Conservation (phyloP, 805 yeast genomes). For the Pichia phayaonensis region DNA sequence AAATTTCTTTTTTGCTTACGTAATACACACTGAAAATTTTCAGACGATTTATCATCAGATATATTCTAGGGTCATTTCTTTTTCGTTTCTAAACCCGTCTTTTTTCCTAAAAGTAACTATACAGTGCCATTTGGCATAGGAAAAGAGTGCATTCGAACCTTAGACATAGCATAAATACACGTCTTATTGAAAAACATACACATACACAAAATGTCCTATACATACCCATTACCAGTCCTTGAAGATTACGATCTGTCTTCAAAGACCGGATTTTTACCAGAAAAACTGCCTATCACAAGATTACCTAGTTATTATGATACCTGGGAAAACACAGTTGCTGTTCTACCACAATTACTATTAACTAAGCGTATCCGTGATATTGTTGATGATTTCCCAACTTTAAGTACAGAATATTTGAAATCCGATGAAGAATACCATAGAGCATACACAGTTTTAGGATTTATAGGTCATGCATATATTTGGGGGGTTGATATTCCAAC, state of each 20-base stretch:
- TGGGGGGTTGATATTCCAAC: constrained; percentile 70
- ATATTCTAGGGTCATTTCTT: not conserved
- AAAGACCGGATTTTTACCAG: constrained; percentile 73
- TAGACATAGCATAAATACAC: not conserved
- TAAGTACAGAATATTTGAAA: constrained; percentile 40
- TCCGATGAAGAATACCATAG: constrained; percentile 54
- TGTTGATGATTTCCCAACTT: constrained; percentile 59
- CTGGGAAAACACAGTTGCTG: constrained; percentile 68
- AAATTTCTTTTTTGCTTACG: not conserved
- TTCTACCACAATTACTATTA: constrained; percentile 67
- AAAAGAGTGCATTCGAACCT: not conserved
- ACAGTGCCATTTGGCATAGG: not conserved
- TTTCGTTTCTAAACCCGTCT: not conserved
- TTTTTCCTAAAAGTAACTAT: not conserved
- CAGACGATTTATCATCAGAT: not conserved
- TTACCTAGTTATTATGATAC: constrained; percentile 56
- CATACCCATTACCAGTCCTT: constrained; percentile 38
- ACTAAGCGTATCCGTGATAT: constrained; percentile 51
- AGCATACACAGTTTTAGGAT: constrained; percentile 74
- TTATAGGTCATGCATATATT: constrained; percentile 79
- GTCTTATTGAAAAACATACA: not conserved
- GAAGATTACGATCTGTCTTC: constrained; percentile 66
- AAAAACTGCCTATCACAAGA: constrained; percentile 48
- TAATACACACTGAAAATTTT: not conserved
- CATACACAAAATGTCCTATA: constrained; percentile 17